Percentiles rank a stretch among this genome's conserved stretches.
phyloP scores from a whole-genome alignment of 768 basidiomycete species.

The Amyloporia xantha region DNA sequence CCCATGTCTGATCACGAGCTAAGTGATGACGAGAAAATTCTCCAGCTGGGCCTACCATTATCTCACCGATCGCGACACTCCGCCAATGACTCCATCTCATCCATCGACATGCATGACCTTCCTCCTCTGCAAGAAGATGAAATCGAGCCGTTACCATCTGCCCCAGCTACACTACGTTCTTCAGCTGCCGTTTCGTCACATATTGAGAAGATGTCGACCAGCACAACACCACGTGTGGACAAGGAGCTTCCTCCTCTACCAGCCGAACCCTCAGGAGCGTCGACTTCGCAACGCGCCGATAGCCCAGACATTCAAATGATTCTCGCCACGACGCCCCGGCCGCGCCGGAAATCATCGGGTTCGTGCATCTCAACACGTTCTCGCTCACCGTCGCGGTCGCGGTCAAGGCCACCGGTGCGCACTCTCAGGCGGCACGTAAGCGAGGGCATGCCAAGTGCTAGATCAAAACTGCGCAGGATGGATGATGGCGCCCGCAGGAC shows the following conservation, averaged over 20 bases:
- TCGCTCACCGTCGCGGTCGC: conserved; percentile 19
- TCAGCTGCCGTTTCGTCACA: background rate
- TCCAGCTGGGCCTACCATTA: conserved; percentile 10
- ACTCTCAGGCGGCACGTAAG: conserved; percentile 15
- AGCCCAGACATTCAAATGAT: conserved; percentile 28
- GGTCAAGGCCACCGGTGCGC: conserved; percentile 6
- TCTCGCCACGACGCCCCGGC: conserved; percentile 27
- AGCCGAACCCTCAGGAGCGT: conserved; percentile 4
- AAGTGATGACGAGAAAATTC: conserved; percentile 18
- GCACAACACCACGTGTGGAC: conserved; percentile 7
- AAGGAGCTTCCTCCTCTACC: conserved; percentile 23
- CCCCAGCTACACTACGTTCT: conserved; percentile 6
- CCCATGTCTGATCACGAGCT: conserved; percentile 13
- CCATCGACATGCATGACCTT: conserved; percentile 25
- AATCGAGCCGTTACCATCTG: conserved; percentile 6
- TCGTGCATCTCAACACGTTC: conserved; percentile 17
- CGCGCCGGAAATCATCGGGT: conserved; percentile 21
- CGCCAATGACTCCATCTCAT: conserved; percentile 23
- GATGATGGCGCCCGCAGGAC: conserved; percentile 5
- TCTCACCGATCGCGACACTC: conserved; percentile 6
- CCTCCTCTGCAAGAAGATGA: conserved; percentile 24
- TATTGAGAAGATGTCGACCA: background rate
- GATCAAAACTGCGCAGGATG: conserved; percentile 5
- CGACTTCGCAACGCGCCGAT: conserved; percentile 13
- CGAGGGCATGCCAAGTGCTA: conserved; percentile 11